A percentile compares a stretch with the other conserved stretches of the same genome.
phyloP scores from a whole-genome alignment of 2,329 filamentous ascomycete genomes.

The Colletotrichum godetiae region DNA sequence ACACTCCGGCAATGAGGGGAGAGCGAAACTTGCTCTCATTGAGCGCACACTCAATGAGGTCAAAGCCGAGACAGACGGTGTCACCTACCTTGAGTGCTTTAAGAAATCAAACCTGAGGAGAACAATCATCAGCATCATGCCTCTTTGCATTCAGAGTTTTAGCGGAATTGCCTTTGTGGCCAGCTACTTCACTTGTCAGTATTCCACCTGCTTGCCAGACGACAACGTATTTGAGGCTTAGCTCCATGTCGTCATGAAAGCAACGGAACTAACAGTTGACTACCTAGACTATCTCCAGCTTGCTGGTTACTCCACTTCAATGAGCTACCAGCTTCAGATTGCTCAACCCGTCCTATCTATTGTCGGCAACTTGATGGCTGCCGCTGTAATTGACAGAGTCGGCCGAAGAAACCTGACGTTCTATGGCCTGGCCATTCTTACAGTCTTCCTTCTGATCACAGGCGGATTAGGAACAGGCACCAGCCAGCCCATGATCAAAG shows the following conservation, averaged over 20 bases:
- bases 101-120: slow-evolving; percentile 51
- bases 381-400: slow-evolving; percentile 49
- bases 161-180: slow-evolving; percentile 48
- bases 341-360: slow-evolving; percentile 52
- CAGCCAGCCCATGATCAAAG: slow-evolving; percentile 34
- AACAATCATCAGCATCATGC: slow-evolving; percentile 51
- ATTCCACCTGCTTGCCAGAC: background rate
- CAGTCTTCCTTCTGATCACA: slow-evolving; percentile 52
- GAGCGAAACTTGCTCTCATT: slow-evolving; percentile 44
- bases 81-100: slow-evolving; percentile 54
- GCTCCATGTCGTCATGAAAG: background rate
- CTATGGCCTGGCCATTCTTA: slow-evolving; percentile 48
- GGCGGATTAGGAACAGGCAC: slow-evolving; percentile 48
- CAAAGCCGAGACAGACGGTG: slow-evolving; percentile 48
- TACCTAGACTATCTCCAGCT: slow-evolving; percentile 50
- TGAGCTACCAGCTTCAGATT: slow-evolving; percentile 52
- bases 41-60: slow-evolving; percentile 48
- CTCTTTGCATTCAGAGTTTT: slow-evolving; percentile 48
- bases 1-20: slow-evolving; percentile 39
- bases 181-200: slow-evolving; percentile 39
- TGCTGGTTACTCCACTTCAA: slow-evolving; percentile 50
- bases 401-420: slow-evolving; percentile 50
- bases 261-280: background rate
- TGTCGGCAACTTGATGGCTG: slow-evolving; percentile 53
- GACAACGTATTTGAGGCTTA: background rate